Base-by-base conservation (phyloP, 768 basidiomycete genomes). In the Brasilioporus rufonigricans region DNA sequence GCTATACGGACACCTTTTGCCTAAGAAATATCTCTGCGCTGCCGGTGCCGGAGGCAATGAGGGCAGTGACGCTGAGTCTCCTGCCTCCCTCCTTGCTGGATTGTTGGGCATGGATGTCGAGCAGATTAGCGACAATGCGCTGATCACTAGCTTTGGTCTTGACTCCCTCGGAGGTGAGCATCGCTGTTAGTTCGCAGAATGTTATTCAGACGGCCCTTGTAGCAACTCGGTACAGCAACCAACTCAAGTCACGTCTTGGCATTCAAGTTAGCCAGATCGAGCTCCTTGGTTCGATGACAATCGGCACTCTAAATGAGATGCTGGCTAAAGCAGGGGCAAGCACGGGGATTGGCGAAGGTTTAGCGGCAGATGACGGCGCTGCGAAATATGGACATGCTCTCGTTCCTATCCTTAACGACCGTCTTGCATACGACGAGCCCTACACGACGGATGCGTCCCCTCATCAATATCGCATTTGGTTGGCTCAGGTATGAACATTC, bases 191-290 rank as follows among this genome's bases (percentile, higher is more conserved):
- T 14, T 3, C 18, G 0, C 11, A 13, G 27, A 33, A 26, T 5
- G 8, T 26, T 41, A 26, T 44, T 51, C 12, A 50, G 36, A 38
- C 2, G 29, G 7, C 21, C 5, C 32, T 38, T 46, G 16, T 31
- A 69, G 68, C 66, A 2, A 69, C 68, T 2, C 68, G 68, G 18
- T 69, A 65, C 55, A 69, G 68, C 44, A 67, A 63, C 48, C 62
- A 65, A 29, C 65, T 69, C 33, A 68, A 66, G 53, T 56, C 62
- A 1, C 55, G 61, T 14, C 67, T 69, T 45, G 61, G 62, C 26
- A 61, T 69, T 19, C 68, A 60, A 53, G 59, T 64, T 11, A 63
- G 62, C 48, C 62, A 64, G 44, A 63, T 63, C 19, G 59, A 63
- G n/a, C 46, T 63, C 23, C 63, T 63, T n/a, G 62, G 63, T 41